Conservation (phyloP, 2,329 filamentous ascomycete genomes). For the Calonectria hawksworthii region DNA sequence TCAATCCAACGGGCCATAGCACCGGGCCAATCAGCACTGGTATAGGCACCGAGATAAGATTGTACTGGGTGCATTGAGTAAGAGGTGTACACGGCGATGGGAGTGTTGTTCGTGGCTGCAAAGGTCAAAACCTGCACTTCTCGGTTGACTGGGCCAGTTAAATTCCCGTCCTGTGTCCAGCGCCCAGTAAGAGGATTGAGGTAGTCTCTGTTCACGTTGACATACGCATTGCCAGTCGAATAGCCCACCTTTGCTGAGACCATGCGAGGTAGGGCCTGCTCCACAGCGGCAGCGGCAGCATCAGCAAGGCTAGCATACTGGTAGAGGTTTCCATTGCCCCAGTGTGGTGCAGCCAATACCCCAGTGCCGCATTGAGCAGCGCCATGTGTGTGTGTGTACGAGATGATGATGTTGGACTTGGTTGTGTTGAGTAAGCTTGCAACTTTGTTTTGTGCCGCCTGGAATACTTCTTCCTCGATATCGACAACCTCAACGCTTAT, state of each 20-base stretch:
- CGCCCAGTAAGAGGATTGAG: background rate
- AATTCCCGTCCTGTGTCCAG: background rate
- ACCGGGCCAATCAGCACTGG: background rate
- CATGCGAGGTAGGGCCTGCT: background rate
- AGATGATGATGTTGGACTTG: conserved; percentile 1
- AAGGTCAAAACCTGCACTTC: background rate
- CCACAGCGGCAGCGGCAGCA: background rate
- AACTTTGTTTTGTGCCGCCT: background rate
- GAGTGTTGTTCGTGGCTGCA: background rate
- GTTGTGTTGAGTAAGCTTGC: background rate
- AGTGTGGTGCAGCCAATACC: background rate
- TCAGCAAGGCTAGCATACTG: background rate
- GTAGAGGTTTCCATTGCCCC: background rate
- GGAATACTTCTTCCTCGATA: background rate
- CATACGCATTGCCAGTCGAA: background rate
- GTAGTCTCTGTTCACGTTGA: background rate
- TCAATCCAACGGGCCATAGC: background rate
- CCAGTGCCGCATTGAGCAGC: background rate
- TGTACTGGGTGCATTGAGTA: background rate
- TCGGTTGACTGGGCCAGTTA: background rate
- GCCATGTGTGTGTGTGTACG: background rate
- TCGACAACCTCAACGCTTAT: background rate
- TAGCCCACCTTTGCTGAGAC: conserved; percentile 1
- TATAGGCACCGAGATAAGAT: background rate
- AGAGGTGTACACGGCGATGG: background rate